Percentiles rank a stretch among this genome's conserved stretches.
phyloP scores from a whole-genome alignment of 345 rosid species.

The Linum tenue region DNA sequence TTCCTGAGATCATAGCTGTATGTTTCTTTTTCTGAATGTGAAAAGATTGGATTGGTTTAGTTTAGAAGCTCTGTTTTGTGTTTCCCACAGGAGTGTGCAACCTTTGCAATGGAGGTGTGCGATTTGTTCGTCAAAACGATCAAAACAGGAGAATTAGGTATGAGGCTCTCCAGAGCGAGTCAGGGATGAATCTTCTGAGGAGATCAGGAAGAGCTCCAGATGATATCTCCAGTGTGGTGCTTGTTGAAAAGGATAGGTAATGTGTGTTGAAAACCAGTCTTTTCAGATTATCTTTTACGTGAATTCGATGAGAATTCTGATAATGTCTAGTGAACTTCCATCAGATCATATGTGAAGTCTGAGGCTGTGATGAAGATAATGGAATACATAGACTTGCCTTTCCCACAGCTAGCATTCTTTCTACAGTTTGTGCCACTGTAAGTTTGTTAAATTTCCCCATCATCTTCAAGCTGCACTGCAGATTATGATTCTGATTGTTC shows the following conservation, averaged over 20 bases:
- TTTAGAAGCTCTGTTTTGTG: neutral
- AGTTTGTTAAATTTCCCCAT: conserved; percentile 17
- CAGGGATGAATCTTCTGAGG: conserved; percentile 60
- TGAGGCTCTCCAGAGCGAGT: conserved; percentile 83
- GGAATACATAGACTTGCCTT: conserved; percentile 75
- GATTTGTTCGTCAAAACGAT: conserved; percentile 64
- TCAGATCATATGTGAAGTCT: conserved; percentile 76
- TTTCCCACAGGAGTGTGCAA: conserved; percentile 60
- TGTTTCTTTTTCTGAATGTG: neutral
- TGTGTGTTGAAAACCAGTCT: neutral
- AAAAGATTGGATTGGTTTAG: neutral
- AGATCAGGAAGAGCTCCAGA: conserved; percentile 93
- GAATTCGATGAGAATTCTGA: neutral
- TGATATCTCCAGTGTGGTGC: conserved; percentile 88
- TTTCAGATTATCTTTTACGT: neutral
- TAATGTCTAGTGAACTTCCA: conserved; percentile 11
- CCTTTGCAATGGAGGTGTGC: conserved; percentile 85
- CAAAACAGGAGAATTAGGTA: conserved; percentile 69
- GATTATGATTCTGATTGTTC: neutral
- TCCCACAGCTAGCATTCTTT: conserved; percentile 72
- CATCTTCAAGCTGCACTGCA: neutral
- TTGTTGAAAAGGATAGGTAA: conserved; percentile 70
- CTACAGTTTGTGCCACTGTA: conserved; percentile 63
- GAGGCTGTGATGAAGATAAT: conserved; percentile 82
- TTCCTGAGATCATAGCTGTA: neutral